Base-by-base conservation (phyloP, 805 yeast genomes). In the Yarrowia keelungensis region DNA sequence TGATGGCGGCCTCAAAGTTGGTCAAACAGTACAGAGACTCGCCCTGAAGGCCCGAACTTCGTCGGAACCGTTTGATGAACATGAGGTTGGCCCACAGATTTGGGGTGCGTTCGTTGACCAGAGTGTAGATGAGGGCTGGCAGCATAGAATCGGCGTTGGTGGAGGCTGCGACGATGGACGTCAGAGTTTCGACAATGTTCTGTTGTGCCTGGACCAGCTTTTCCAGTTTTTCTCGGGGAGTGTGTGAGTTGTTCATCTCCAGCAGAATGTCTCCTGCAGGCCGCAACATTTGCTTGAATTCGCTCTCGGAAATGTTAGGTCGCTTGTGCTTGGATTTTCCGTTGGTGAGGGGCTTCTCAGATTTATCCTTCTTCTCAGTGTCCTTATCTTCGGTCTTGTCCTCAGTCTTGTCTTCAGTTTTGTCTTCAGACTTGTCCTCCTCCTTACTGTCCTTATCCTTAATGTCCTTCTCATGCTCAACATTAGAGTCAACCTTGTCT, bases 1-100 rank as follows among this genome's bases (percentile, higher is more conserved):
- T 76, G 11, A 79, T 74, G 8, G 81, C 81, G 2, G 84, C 84
- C 68, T 81, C 84, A 46, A 80, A 73, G 69, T 81, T 81, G 19
- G 84, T 81, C 47, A 81, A 72, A 70, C 82, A 79, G 71, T 81
- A 81, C 45, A 77, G 74, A 9, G 76, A 71, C 67, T 80, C 82
- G 22, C 83, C 83, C 35, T 73, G 71, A 12, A 80, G 67, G 8
- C 72, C 72, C 8, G 72, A 68, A 8, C 71, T 67, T 45, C 81
- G 77, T 36, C 84, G 75, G 71, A 80, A 81, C 47, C 84, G 74
- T 50, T 76, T 77, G 58, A 80, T 77, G 71, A 76, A 81, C 45
- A 74, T 61, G 56, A 80, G 71, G 68, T 79, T 80, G 26, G 77
- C 76, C 75, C 78, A 77, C 66, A 79, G 70, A 67, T 77, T 72